Base-by-base conservation (phyloP, 2,329 filamentous ascomycete species). In the Aspergillus brunneoviolaceus region DNA sequence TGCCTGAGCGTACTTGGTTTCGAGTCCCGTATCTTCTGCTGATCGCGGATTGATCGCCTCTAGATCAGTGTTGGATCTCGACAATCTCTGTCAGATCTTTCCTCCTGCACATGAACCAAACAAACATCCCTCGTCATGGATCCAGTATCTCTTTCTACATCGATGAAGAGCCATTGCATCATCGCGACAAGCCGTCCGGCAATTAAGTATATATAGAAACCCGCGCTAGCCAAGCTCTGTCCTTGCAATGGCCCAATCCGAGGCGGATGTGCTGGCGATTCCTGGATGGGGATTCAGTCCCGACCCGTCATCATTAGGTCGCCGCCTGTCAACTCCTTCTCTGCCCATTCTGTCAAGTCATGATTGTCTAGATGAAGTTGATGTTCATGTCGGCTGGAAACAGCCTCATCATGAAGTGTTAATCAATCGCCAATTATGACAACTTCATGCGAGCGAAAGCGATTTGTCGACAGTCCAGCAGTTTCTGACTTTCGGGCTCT, bases 251-350 rank as follows among this genome's bases (percentile, higher is more conserved):
- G 42, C 53, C 53, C 53, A 55, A 55, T 55, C 53, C 53, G 11
- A 16, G 27, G 47, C 45, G 27, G 49, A 49, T 58, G 57, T 52
- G 57, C 57, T 58, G 57, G 57, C 57, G 33, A 42, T 21, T 35
- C 25, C 56, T 49, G 50, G n/a, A 21, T 27, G 42, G 56, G 50
- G 16, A 35, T 51, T 58, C 51, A 49, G 53, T 35, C 45, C 53
- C 53, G 33, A 45, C 39, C 39, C 25, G 53, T 47, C 53, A 55
- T 49, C 27, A 49, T 55, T 27, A 48, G 53, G 45, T 49, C 47
- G 53, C 53, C 27, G 53, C 29, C 53, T 49, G 48, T 35, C 47
- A 53, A 25, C 33, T n/a, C 42, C 42, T 27, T n/a, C 23, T 47
- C 14, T 27, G 47, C 12, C 42, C 39, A 16, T 12, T 45, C 39